Evolutionary conservation across 163 green algal genomes (phyloP).

Genomic region (Coccomyxa subellipsoidea): DNA sequence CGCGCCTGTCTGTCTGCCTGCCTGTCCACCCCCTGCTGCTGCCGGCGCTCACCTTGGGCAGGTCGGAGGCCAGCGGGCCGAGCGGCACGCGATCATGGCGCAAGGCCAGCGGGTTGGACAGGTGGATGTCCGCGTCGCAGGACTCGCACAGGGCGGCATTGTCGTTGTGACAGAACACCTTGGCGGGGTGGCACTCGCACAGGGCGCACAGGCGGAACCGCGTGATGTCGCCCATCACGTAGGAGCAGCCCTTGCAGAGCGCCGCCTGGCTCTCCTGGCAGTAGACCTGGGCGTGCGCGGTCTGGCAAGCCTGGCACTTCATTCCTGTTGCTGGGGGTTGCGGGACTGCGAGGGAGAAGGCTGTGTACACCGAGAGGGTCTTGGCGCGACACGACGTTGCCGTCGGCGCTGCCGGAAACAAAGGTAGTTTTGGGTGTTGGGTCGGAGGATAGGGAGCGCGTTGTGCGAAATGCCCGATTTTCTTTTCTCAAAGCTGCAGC

Average conservation of each 20-base stretch:
- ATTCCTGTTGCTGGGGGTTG: neutral
- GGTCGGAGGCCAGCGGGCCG: neutral
- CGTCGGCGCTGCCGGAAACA: neutral
- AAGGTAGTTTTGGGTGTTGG: neutral
- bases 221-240: neutral
- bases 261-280: neutral
- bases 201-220: neutral
- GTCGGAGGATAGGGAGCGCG: neutral
- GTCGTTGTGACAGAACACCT: slow-evolving; percentile 3
- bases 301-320: slow-evolving; percentile 7
- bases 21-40: too few relatives aligned
- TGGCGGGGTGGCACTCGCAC: neutral
- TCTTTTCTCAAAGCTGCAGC: too few relatives aligned
- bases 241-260: slow-evolving; percentile 1
- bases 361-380: neutral
- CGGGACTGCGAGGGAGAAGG: neutral
- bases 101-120: neutral
- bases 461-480: too few relatives aligned
- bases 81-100: slow-evolving; percentile 3
- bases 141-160: neutral
- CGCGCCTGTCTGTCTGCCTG: too few relatives aligned
- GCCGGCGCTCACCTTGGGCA: neutral
- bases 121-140: slow-evolving; percentile 9
- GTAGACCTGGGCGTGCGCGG: neutral
- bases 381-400: neutral